Percentiles rank a stretch among this genome's conserved stretches.
phyloP scores from a whole-genome alignment of 352 stramenopile genomes.

The Pythium aquatile region DNA sequence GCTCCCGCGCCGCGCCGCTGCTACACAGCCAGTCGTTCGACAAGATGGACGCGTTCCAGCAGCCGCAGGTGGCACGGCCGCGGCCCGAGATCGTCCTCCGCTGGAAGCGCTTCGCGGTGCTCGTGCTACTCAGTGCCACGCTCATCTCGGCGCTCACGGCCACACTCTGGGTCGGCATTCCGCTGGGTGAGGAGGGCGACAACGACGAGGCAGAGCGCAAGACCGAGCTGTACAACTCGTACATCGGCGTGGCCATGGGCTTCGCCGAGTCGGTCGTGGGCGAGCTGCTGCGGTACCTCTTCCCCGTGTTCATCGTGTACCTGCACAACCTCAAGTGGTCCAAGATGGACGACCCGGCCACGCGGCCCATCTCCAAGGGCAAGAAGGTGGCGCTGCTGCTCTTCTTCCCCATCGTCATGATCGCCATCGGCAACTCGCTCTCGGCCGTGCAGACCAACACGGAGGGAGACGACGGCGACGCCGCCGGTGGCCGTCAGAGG shows the following conservation, averaged over 20 bases:
- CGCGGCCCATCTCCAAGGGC: slow-evolving; percentile 46
- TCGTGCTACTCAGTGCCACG: slow-evolving; percentile 41
- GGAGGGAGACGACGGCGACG: slow-evolving; percentile 15
- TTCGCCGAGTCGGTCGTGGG: slow-evolving; percentile 53
- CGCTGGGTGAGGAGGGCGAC: slow-evolving; percentile 26
- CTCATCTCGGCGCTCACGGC: slow-evolving; percentile 42
- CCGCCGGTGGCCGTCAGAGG: too few species aligned
- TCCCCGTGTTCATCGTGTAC: slow-evolving; percentile 63
- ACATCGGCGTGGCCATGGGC: slow-evolving; percentile 61
- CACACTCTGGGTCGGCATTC: slow-evolving; percentile 40
- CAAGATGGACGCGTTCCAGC: slow-evolving; percentile 29
- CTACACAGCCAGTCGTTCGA: slow-evolving; percentile 21
- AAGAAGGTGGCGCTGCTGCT: slow-evolving; percentile 61
- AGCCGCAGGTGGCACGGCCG: slow-evolving; percentile 35
- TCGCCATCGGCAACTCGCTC: slow-evolving; percentile 49
- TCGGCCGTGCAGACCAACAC: slow-evolving; percentile 61
- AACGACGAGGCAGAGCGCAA: slow-evolving; percentile 30
- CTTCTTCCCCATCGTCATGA: slow-evolving; percentile 55
- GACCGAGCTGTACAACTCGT: slow-evolving; percentile 45
- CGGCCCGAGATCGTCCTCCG: slow-evolving; percentile 59
- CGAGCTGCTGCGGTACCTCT: slow-evolving; percentile 46
- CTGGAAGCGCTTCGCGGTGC: slow-evolving; percentile 53
- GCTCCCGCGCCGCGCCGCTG: slow-evolving; percentile 9
- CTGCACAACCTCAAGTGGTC: slow-evolving; percentile 64
- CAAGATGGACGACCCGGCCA: slow-evolving; percentile 40